Percentiles rank a stretch among this genome's conserved stretches.
Conservation (phyloP, 768 basidiomycete species). For the Termitomyces bulborhizus region DNA sequence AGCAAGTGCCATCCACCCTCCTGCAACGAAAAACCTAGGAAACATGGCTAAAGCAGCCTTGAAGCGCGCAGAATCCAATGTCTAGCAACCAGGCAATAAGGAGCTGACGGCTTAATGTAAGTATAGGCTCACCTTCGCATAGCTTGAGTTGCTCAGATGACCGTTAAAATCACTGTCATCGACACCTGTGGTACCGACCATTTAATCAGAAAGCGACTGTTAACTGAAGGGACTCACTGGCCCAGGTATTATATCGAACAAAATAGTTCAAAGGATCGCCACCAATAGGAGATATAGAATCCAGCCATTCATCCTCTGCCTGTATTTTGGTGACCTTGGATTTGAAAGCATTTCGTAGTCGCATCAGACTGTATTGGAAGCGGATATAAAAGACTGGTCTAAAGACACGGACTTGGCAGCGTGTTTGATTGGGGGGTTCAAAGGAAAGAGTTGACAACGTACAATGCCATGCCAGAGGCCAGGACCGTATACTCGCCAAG, state of each 20-base stretch:
- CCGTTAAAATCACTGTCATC: slow-evolving; percentile 72
- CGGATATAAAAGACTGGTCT: slow-evolving; percentile 34
- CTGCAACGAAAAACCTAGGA: slow-evolving; percentile 50
- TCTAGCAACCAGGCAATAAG: slow-evolving; percentile 16
- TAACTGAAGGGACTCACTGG: slow-evolving; percentile 41
- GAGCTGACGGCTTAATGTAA: neutral
- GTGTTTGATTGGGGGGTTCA: neutral
- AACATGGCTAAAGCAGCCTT: slow-evolving; percentile 42
- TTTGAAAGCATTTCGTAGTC: slow-evolving; percentile 31
- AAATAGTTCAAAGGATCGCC: slow-evolving; percentile 45
- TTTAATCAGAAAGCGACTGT: neutral
- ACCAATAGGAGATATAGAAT: slow-evolving; percentile 47
- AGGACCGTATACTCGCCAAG: slow-evolving; percentile 53
- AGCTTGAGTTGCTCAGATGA: slow-evolving; percentile 79
- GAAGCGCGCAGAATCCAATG: slow-evolving; percentile 43
- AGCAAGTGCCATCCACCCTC: slow-evolving; percentile 58
- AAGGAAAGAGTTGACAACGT: slow-evolving; percentile 20
- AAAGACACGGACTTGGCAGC: slow-evolving; percentile 44
- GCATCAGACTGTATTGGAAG: slow-evolving; percentile 25
- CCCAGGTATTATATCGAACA: slow-evolving; percentile 40
- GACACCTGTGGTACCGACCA: slow-evolving; percentile 30
- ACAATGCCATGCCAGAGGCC: slow-evolving; percentile 69
- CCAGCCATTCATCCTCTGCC: slow-evolving; percentile 38
- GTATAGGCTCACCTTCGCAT: slow-evolving; percentile 52
- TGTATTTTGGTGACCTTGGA: slow-evolving; percentile 23